phyloP scores from a whole-genome alignment of 1,284 basidiomycete species.

The Termitomyces sp. region DNA sequence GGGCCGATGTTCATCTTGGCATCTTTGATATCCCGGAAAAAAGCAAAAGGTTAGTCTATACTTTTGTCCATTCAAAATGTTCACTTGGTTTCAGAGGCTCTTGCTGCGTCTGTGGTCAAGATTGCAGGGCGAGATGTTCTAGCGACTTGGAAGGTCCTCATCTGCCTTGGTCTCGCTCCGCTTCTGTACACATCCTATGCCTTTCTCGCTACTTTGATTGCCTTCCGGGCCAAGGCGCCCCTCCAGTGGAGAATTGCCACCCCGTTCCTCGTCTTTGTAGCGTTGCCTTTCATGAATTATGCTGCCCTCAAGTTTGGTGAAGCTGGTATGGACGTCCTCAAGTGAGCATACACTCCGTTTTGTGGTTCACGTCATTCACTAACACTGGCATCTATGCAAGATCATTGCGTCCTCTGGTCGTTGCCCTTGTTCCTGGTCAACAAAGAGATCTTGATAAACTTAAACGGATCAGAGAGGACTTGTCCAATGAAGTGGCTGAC shows the following conservation, averaged over 20 bases:
- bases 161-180: slow-evolving; percentile 88
- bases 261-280: slow-evolving; percentile 74
- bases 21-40: slow-evolving; percentile 82
- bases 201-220: slow-evolving; percentile 73
- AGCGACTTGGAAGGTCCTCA: slow-evolving; percentile 97
- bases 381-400: slow-evolving; percentile 34
- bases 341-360: slow-evolving; percentile 49
- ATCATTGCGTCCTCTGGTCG: slow-evolving; percentile 87
- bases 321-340: slow-evolving; percentile 97
- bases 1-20: slow-evolving; percentile 94
- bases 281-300: slow-evolving; percentile 87
- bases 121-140: slow-evolving; percentile 93
- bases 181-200: slow-evolving; percentile 86
- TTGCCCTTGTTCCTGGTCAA: slow-evolving; percentile 90
- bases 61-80: slow-evolving; percentile 4
- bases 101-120: slow-evolving; percentile 95
- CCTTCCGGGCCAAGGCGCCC: slow-evolving; percentile 64
- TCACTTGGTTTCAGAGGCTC: slow-evolving; percentile 67
- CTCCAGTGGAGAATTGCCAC: slow-evolving; percentile 69
- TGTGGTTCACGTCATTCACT: slow-evolving; percentile 36
- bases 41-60: slow-evolving; percentile 76
- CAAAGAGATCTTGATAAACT: slow-evolving; percentile 80
- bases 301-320: slow-evolving; percentile 98
- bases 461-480: slow-evolving; percentile 72
- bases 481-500: slow-evolving; percentile 85